Percentiles rank a stretch among this genome's conserved stretches.
Evolutionary conservation across 768 basidiomycete species (phyloP).

Genomic region (Scleroderma citrinum): DNA sequence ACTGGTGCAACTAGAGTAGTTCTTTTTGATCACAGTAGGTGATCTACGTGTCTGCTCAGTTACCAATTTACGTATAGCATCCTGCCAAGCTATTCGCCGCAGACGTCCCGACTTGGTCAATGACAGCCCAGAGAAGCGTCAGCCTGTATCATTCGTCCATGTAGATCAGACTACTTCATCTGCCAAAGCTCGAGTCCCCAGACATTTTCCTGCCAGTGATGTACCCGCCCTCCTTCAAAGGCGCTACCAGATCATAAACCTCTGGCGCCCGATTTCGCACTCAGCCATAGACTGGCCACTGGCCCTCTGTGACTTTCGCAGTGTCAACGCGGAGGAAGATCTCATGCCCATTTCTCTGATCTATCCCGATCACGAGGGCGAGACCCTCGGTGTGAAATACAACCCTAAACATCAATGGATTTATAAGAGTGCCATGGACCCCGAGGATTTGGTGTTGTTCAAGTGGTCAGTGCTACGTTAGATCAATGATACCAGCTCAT

Average conservation of each 20-base stretch:
- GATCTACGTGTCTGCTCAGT: neutral
- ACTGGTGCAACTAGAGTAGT: conserved; percentile 35
- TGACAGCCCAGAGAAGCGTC: conserved; percentile 36
- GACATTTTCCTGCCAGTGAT: conserved; percentile 44
- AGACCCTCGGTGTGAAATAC: conserved; percentile 41
- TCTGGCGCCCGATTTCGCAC: conserved; percentile 52
- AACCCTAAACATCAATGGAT: conserved; percentile 41
- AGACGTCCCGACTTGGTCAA: conserved; percentile 31
- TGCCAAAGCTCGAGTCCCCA: conserved; percentile 36
- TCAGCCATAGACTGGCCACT: conserved; percentile 47
- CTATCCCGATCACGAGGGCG: conserved; percentile 47
- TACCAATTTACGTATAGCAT: neutral
- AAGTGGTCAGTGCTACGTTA: conserved; percentile 39
- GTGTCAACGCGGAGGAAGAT: conserved; percentile 37
- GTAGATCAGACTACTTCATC: conserved; percentile 41
- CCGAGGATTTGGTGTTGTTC: conserved; percentile 46
- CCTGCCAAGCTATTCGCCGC: conserved; percentile 37
- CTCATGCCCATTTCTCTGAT: conserved; percentile 39
- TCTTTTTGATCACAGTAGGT: conserved; percentile 39
- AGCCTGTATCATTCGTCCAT: conserved; percentile 38
- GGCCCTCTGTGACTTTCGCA: conserved; percentile 45
- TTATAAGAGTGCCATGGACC: conserved; percentile 40
- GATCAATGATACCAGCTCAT: neutral
- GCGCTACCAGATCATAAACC: conserved; percentile 54
- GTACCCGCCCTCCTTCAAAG: conserved; percentile 37